phyloP scores from a whole-genome alignment of 305 asterid genomes.

The Plantago coronopus region DNA sequence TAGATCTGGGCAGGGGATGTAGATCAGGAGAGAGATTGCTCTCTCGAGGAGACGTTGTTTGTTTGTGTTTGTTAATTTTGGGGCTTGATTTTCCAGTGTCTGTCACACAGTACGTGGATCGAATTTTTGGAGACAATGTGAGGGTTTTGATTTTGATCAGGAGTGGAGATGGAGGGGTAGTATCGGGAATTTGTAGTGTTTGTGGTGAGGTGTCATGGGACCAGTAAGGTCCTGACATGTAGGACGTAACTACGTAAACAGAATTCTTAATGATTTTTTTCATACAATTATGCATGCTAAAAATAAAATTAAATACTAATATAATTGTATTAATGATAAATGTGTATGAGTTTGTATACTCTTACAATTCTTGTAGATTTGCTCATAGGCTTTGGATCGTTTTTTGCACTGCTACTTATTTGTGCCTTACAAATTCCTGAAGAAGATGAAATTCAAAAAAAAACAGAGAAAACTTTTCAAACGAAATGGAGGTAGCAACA shows the following conservation, averaged over 20 bases:
- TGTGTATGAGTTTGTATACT: too few relatives aligned
- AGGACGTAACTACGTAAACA: background rate
- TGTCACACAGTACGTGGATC: slow-evolving; percentile 5
- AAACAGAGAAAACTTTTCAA: slow-evolving; percentile 21
- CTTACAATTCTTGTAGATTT: slow-evolving; percentile 25
- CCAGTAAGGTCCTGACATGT: background rate
- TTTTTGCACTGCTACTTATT: slow-evolving; percentile 8
- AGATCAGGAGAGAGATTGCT: slow-evolving; percentile 33
- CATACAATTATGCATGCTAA: too few relatives aligned
- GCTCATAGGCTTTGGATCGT: slow-evolving; percentile 24
- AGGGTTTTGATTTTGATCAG: background rate
- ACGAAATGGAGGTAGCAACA: slow-evolving; percentile 43
- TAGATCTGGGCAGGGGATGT: slow-evolving; percentile 21
- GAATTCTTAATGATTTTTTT: too few relatives aligned
- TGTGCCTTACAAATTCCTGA: slow-evolving; percentile 22
- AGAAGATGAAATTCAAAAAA: slow-evolving; percentile 25
- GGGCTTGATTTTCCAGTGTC: slow-evolving; percentile 22
- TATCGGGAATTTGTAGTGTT: background rate
- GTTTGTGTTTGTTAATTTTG: slow-evolving; percentile 23
- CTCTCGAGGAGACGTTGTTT: background rate
- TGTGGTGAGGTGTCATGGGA: slow-evolving; percentile 2
- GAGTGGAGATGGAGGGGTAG: background rate
- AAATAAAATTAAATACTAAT: too few relatives aligned
- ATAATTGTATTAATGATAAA: too few relatives aligned
- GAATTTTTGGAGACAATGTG: background rate